phyloP scores from a whole-genome alignment of 2,329 filamentous ascomycete genomes.

The Monilinia vaccinii-corymbosi region DNA sequence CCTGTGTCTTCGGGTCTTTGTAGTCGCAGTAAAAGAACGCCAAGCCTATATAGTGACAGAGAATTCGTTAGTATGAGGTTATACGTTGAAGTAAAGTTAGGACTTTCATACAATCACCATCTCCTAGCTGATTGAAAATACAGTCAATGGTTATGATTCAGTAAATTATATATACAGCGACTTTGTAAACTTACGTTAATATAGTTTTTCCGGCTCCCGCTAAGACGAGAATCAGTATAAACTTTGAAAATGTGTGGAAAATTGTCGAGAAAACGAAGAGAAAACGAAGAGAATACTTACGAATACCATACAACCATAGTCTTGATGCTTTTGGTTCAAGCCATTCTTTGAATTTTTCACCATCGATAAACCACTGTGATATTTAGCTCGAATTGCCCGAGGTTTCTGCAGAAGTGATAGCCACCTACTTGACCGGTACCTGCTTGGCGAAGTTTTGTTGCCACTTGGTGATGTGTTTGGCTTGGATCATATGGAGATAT shows the following conservation, averaged over 20 bases:
- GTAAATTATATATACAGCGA: too few relatives aligned
- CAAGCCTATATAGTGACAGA: background rate
- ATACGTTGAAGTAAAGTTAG: too few relatives aligned
- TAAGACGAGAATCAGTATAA: background rate
- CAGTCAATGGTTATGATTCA: background rate
- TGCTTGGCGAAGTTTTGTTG: background rate
- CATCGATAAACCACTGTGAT: background rate
- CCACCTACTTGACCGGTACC: background rate
- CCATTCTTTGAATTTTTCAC: background rate
- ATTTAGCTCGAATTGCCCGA: background rate
- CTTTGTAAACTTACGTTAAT: background rate
- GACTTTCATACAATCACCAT: background rate
- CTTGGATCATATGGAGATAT: background rate
- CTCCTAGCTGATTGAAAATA: background rate
- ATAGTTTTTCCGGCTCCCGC: background rate
- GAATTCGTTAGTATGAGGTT: background rate
- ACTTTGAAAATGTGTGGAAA: too few relatives aligned
- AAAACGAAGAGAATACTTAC: background rate
- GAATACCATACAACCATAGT: background rate
- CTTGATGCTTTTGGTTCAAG: background rate
- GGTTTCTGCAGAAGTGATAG: background rate
- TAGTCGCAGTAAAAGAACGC: slow-evolving; percentile 3
- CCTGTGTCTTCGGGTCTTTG: background rate
- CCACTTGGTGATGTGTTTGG: background rate
- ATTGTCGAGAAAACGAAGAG: background rate